phyloP scores from a whole-genome alignment of 805 yeast species.

The Nematodospora valgi region DNA sequence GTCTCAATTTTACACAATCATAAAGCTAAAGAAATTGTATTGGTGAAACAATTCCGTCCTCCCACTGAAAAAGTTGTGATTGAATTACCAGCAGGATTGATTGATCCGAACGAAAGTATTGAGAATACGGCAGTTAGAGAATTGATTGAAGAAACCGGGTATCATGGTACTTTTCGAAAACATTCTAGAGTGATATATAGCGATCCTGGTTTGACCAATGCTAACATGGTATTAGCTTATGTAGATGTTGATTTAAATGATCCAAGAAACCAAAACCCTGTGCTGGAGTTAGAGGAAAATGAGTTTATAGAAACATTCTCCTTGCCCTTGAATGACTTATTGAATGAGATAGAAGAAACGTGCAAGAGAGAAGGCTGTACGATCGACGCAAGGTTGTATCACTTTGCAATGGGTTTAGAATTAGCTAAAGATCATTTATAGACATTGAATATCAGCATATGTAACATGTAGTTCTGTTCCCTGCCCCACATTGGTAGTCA shows the following conservation, averaged over 20 bases:
- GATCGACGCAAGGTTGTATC: conserved; percentile 84
- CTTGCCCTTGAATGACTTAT: conserved; percentile 59
- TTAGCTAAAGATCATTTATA: conserved; percentile 35
- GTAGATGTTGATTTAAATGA: conserved; percentile 71
- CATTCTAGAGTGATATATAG: conserved; percentile 47
- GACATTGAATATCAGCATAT: too few relatives aligned
- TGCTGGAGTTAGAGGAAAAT: conserved; percentile 77
- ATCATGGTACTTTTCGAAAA: conserved; percentile 57
- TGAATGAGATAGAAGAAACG: conserved; percentile 49
- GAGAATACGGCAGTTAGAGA: conserved; percentile 85
- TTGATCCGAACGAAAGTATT: conserved; percentile 78
- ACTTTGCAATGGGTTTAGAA: conserved; percentile 76
- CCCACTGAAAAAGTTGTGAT: conserved; percentile 86
- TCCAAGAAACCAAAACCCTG: conserved; percentile 64
- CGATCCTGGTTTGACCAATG: conserved; percentile 87
- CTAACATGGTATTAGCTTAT: conserved; percentile 76
- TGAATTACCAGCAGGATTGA: conserved; percentile 93
- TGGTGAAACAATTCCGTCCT: conserved; percentile 91
- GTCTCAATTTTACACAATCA: conserved; percentile 63
- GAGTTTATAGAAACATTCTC: conserved; percentile 91
- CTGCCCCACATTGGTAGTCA: too few relatives aligned
- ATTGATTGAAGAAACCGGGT: conserved; percentile 90
- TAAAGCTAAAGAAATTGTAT: conserved; percentile 35
- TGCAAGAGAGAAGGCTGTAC: conserved; percentile 60
- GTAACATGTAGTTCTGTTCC: too few relatives aligned